Evolutionary conservation across 140 eudicot genomes (phyloP), one percentile per base, ranked within the genome.

Genomic region (Ambrosia hybrid): DNA sequence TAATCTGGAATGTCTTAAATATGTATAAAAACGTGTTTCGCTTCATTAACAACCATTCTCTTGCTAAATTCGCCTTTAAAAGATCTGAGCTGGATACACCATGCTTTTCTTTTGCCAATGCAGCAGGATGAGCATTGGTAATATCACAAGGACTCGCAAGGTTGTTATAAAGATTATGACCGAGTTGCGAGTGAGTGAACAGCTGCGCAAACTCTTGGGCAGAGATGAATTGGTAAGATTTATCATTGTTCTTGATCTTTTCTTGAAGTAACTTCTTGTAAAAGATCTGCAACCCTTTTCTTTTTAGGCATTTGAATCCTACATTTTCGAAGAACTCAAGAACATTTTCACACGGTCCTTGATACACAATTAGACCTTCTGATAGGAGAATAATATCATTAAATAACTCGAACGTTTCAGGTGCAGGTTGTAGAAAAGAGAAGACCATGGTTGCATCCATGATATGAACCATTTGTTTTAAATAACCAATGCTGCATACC

Each of bases 361-460:
- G 95, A 36, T 90, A 90, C 56, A 87, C 89, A 48, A 87, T 75
- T 49, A 76, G 84, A 14, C 96, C 95, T 51, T 87, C 96, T 1
- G 96, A 87, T 49, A 90, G 88, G 61, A 90, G 77, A 45, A 90
- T 87, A 9, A 90, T 67, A 62, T 90, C 95, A 52, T 90, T 91
- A 51, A 90, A 90, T 41, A 90, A 84, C 70, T 87, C 84, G 37
- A 73, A 90, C 1, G 96, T 90, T 58, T 90, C 96, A 9, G 96
- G 91, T 55, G 96, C 87, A 1, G 95, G 96, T 55, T 87, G 96
- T 26, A 90, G 81, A 52, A 87, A 95, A 51, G 95, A 90, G 67
- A 90, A 77, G 43, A 87, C 67, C 91, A 87, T 90, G 48, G 91
- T 87, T 53, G 81, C 73, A 66, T 90, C 86, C 91, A 85, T 81